Evolutionary conservation across 2,329 filamentous ascomycete genomes (phyloP), one percentile per base, ranked within the genome.

Genomic region (Colletotrichum sp.): DNA sequence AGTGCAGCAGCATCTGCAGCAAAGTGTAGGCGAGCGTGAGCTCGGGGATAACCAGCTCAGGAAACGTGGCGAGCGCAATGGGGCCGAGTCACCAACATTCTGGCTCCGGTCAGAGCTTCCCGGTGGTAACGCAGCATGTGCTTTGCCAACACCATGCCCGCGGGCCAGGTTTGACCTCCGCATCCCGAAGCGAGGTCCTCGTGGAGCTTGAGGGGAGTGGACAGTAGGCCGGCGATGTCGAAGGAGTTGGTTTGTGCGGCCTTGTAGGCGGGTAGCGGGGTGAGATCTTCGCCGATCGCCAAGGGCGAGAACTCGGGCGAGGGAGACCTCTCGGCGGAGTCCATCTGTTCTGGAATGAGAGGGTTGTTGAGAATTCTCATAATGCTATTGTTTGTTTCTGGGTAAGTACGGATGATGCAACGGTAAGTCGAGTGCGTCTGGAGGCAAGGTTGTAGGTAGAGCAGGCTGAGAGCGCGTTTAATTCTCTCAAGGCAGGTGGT

Each of bases 161-260:
- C 96, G 5, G 96, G 96, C 97, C 97, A 99, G 13, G 98, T 90
- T 85, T 98, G 95, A 4, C 97, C 97, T 65, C 97, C 97, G 84
- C 97, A 99, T 77, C 97, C 97, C 78, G 95, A 92, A 73, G 91
- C 92, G 64, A 98, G 90, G 84, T 99, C 96, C 84, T 98, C 96
- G 81, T 95, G 94, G 18, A 99, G 91, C 76, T 91, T 89, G 77
- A 99, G 89, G 13, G 94, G 93, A 64, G 90, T 87, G 24, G 88
- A 85, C 39, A 98, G 89, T 69, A 97, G 90, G 52, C 95, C 94
- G 78, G 94, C 93, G 81, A 99, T 97, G 80, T 90, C 87, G 69
- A 92, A 85, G 30, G 84, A 84, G 18, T 87, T 88, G 65, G 88
- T 89, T 64, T 88, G 88, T 21, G 90, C 89, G 2, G 85, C 81